Conservation (phyloP, 345 rosid genomes). For the Bruguiera parviflora region DNA sequence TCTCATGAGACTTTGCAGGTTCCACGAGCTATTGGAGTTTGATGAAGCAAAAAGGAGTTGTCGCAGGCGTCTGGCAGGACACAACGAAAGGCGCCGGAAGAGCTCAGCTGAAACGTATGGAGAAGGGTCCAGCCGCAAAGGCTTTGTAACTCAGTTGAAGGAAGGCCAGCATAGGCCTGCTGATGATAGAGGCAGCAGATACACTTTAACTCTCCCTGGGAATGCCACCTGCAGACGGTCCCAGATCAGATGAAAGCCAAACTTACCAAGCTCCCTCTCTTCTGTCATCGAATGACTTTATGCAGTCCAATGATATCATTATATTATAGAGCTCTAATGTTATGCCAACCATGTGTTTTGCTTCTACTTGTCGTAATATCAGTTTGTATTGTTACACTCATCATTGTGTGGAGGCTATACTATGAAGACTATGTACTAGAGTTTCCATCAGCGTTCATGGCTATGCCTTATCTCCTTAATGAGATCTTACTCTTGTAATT, state of each 20-base stretch:
- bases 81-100: constrained; percentile 85
- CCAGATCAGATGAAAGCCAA: constrained; percentile 43
- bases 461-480: too few species aligned
- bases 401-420: too few species aligned
- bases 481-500: too few species aligned
- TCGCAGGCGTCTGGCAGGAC: constrained; percentile 72
- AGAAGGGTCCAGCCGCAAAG: constrained; percentile 56
- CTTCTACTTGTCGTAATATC: too few species aligned
- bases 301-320: too few species aligned
- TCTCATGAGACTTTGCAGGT: constrained; percentile 30
- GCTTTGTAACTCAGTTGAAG: constrained; percentile 22
- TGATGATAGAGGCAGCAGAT: constrained; percentile 40
- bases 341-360: too few species aligned
- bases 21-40: constrained; percentile 68
- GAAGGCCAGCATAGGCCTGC: constrained; percentile 35
- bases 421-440: too few species aligned
- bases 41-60: constrained; percentile 88
- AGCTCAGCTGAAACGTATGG: constrained; percentile 47
- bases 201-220: constrained; percentile 23
- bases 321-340: too few species aligned
- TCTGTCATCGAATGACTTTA: constrained; percentile 50
- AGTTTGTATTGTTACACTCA: too few species aligned
- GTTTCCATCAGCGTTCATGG: too few species aligned
- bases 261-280: constrained; percentile 67
- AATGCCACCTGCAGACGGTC: constrained; percentile 37